A percentile compares a stretch with the other conserved stretches of the same genome.
Evolutionary conservation across 345 rosid species (phyloP).

Genomic region (Brassica juncea): DNA sequence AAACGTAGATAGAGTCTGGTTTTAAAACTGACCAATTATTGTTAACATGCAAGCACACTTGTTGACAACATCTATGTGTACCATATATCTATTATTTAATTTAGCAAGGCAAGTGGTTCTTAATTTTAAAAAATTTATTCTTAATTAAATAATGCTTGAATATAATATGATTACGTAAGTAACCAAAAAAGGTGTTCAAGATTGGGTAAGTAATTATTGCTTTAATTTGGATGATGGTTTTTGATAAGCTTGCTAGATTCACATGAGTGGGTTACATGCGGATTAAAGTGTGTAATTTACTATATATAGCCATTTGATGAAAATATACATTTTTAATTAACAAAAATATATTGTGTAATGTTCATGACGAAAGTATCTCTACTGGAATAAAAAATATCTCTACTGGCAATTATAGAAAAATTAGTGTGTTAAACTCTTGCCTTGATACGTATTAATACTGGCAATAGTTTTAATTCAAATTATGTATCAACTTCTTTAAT

Average conservation of each 20-base stretch:
- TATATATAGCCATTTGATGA: neutral
- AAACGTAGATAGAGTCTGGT: slow-evolving; percentile 27
- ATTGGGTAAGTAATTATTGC: neutral
- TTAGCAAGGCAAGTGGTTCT: slow-evolving; percentile 24
- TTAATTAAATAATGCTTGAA: neutral
- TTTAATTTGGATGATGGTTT: neutral
- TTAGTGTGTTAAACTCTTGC: neutral
- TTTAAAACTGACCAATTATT: slow-evolving; percentile 24
- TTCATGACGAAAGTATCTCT: neutral
- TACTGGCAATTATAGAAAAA: neutral
- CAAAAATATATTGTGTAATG: neutral
- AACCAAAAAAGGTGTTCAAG: neutral
- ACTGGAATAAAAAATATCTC: neutral
- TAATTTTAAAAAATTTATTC: neutral
- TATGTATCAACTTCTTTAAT: neutral
- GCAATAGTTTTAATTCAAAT: neutral
- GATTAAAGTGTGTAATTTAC: neutral
- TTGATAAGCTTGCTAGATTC: neutral
- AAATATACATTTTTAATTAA: neutral
- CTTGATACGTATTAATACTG: neutral
- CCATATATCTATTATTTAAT: neutral
- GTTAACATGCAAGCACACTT: slow-evolving; percentile 34
- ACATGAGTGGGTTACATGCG: neutral
- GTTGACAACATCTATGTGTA: slow-evolving; percentile 33
- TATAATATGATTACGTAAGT: slow-evolving; percentile 12